These are phyloP conservation scores for Phytophthora hibernalis DNA, from an alignment of 352 stramenopile genomes.

Conservation along the genomic window DNA sequence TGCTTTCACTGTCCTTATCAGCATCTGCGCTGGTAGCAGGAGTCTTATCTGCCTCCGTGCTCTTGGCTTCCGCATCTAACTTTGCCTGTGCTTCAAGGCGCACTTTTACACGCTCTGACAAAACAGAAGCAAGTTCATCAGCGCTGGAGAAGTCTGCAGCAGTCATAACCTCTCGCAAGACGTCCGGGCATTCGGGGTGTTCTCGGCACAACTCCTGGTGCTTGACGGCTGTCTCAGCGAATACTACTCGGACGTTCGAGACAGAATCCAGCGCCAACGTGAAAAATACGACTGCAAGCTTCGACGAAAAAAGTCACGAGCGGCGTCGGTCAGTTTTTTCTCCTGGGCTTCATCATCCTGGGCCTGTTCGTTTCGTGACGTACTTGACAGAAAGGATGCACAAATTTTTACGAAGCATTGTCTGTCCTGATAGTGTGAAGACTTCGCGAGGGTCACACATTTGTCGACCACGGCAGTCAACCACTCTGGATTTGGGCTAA, in stretches of 20 bases:
- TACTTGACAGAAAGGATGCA: constrained; percentile 52
- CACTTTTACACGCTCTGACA: constrained; percentile 32
- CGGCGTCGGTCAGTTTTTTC: constrained; percentile 13
- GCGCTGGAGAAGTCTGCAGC: constrained; percentile 29
- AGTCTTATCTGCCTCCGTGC: constrained; percentile 2
- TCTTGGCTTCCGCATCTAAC: constrained; percentile 15
- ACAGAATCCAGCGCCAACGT: constrained; percentile 64
- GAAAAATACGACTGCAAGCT: constrained; percentile 64
- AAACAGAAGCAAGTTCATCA: constrained; percentile 41
- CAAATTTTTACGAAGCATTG: constrained; percentile 79
- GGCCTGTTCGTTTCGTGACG: constrained; percentile 4
- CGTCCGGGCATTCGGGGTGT: constrained; percentile 35
- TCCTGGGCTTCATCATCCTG: constrained; percentile 13
- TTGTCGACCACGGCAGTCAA: constrained; percentile 52
- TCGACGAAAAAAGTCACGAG: constrained; percentile 49
- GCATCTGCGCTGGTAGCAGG: constrained; percentile 5
- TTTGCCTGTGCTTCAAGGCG: constrained; percentile 17
- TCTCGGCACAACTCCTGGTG: constrained; percentile 53
- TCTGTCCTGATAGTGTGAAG: constrained; percentile 65
- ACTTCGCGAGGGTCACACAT: constrained; percentile 61
- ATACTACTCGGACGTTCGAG: constrained; percentile 78
- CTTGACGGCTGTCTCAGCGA: constrained; percentile 53
- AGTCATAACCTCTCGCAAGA: constrained; percentile 32
- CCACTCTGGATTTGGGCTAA: constrained; percentile 58
- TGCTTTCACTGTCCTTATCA: constrained; percentile 11